Base-by-base conservation (phyloP, 1,284 basidiomycete species). In the Neolentinus lepideus region DNA sequence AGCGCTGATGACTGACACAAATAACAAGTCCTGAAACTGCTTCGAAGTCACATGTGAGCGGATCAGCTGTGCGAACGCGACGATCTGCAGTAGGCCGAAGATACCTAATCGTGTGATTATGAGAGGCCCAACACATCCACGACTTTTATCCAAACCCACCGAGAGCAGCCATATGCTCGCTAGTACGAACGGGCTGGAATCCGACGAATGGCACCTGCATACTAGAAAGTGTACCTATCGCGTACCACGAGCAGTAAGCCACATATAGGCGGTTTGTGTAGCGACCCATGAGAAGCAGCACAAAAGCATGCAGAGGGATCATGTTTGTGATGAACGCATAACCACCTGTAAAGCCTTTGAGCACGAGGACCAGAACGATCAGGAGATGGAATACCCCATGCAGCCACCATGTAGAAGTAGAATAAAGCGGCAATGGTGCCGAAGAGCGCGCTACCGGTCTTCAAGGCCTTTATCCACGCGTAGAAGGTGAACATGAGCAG, bases 321-420 rank as follows among this genome's bases (percentile, higher is more conserved):
- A 99, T 98, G 80, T 99, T 99, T 57, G 97, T 99, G 73, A 99
- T 99, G 79, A 99, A 99, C 1, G 93, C 97, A 72, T 99, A 99
- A 62, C 97, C 97, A 77, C 88, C 88, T 90, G n/a, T 46, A 25
- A 46, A 6, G 10, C 16, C 19, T 16, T 4, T 56, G 47, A 46
- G 52, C 9, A 26, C 43, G 35, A 16, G 50, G 56, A 53, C 10
- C 53, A 19, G 46, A 12, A 43, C 25, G 16, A 53, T 19, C 16
- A 38, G 19, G 35, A 38, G 43, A 46, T 46, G 43, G 43, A 16
- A 25, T 61, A 89, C 97, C 97, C 97, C 97, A 99, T 12, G 97
- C 97, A 51, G 97, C 96, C 16, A 99, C 97, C 97, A 99, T 99
- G 81, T 98, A 99, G 63, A 98, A 98, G 77, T 99, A 99, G 75